A percentile compares a stretch with the other conserved stretches of the same genome.
These are phyloP conservation scores for Blastobotrys malaysiensis DNA, from an alignment of 1,139 yeast species.

Conservation along the genomic window DNA sequence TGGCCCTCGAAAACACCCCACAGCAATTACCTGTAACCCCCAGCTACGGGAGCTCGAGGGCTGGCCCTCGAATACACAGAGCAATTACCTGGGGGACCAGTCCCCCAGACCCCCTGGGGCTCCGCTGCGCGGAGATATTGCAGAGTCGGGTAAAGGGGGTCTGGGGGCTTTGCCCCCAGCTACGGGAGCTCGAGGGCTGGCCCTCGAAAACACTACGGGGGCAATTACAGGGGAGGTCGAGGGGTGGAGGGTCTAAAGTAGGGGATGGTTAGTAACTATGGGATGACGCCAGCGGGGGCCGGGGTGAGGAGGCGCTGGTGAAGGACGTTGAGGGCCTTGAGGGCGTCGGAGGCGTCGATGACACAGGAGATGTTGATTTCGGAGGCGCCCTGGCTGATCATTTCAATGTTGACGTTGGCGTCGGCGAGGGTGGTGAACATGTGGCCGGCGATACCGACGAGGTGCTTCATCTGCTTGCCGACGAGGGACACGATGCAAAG, in stretches of 20 bases:
- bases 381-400: slow-evolving; percentile 98
- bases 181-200: too few relatives aligned
- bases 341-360: slow-evolving; percentile 73
- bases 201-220: too few relatives aligned
- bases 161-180: too few relatives aligned
- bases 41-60: too few relatives aligned
- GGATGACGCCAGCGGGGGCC: slow-evolving; percentile 7
- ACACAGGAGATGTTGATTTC: slow-evolving; percentile 96
- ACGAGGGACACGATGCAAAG: slow-evolving; percentile 91
- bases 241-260: background rate
- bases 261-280: background rate
- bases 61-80: too few relatives aligned
- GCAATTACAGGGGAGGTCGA: too few relatives aligned
- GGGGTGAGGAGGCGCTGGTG: slow-evolving; percentile 61
- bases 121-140: too few relatives aligned
- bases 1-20: too few relatives aligned
- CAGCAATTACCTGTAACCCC: too few relatives aligned
- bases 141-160: too few relatives aligned
- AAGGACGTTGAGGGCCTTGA: slow-evolving; percentile 79
- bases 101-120: too few relatives aligned
- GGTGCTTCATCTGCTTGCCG: slow-evolving; percentile 95
- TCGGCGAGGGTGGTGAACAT: slow-evolving; percentile 95
- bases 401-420: slow-evolving; percentile 87
- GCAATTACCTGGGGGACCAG: too few relatives aligned
- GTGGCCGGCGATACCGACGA: slow-evolving; percentile 94